A percentile compares a stretch with the other conserved stretches of the same genome.
Conservation (phyloP, 306 rosid species). For the Glycine tomentella region DNA sequence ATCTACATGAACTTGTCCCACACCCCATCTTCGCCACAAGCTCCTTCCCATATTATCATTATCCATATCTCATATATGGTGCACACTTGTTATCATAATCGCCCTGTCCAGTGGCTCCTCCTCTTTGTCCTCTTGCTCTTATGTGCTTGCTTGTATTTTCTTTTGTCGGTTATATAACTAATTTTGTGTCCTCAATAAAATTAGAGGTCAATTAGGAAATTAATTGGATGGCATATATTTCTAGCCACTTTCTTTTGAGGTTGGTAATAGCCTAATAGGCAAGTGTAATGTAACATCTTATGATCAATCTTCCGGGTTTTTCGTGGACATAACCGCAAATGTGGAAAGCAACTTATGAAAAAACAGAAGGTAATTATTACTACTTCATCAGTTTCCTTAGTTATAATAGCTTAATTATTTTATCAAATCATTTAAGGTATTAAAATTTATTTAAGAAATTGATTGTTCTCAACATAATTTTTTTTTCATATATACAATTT, state of each 20-base stretch:
- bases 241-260: not conserved
- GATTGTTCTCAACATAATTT: no score
- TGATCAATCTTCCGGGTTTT: not conserved
- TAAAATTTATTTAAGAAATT: no score
- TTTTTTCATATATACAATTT: no score
- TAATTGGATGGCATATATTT: not conserved
- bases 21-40: conserved; percentile 4
- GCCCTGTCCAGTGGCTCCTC: not conserved
- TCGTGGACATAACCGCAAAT: not conserved
- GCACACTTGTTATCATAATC: not conserved
- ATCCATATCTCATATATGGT: not conserved
- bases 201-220: not conserved
- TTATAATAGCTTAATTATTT: no score
- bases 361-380: not conserved
- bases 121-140: conserved; percentile 5
- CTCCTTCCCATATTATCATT: not conserved
- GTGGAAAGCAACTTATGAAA: not conserved
- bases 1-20: not conserved
- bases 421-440: no score
- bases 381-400: not conserved
- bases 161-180: not conserved
- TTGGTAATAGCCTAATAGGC: no score
- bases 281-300: not conserved
- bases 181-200: not conserved
- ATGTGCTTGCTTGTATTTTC: not conserved